A percentile compares a stretch with the other conserved stretches of the same genome.
These are phyloP conservation scores for Phytophthora palmivora DNA, from an alignment of 352 stramenopile genomes.

Conservation along the genomic window DNA sequence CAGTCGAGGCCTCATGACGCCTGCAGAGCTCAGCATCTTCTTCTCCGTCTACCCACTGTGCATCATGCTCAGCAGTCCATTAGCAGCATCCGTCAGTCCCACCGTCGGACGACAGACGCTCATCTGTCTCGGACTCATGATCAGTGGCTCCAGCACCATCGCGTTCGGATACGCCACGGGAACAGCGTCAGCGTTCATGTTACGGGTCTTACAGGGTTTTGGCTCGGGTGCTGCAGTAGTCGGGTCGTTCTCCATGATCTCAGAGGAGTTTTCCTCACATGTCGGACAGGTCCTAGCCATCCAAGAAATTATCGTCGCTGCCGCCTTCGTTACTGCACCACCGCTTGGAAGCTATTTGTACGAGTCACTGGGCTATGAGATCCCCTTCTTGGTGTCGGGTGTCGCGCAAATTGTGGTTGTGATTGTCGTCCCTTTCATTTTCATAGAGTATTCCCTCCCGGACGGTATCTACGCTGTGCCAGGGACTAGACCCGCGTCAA, in stretches of 20 bases:
- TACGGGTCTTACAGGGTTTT: conserved; percentile 67
- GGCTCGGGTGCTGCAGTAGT: conserved; percentile 69
- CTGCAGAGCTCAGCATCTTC: conserved; percentile 64
- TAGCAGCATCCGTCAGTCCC: conserved; percentile 53
- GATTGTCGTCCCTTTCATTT: conserved; percentile 72
- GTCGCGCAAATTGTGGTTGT: conserved; percentile 67
- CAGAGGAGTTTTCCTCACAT: conserved; percentile 63
- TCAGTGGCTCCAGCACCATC: conserved; percentile 69
- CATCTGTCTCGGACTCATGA: conserved; percentile 71
- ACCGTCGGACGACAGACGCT: conserved; percentile 64
- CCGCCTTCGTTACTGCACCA: conserved; percentile 66
- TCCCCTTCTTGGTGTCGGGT: conserved; percentile 68
- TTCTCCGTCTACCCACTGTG: conserved; percentile 79
- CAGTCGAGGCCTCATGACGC: conserved; percentile 51
- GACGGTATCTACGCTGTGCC: conserved; percentile 57
- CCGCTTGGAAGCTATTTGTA: conserved; percentile 66
- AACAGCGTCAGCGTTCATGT: conserved; percentile 44
- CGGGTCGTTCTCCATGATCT: conserved; percentile 70
- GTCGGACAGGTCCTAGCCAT: conserved; percentile 65
- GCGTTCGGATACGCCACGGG: conserved; percentile 65
- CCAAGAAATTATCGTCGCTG: conserved; percentile 74
- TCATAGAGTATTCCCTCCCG: conserved; percentile 78
- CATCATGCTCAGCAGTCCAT: conserved; percentile 76
- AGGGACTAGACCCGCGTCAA: conserved; percentile 16
- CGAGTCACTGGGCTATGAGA: conserved; percentile 56